Conservation (phyloP, 2,329 filamentous ascomycete species). For the Aspergillus eucalypticola region DNA sequence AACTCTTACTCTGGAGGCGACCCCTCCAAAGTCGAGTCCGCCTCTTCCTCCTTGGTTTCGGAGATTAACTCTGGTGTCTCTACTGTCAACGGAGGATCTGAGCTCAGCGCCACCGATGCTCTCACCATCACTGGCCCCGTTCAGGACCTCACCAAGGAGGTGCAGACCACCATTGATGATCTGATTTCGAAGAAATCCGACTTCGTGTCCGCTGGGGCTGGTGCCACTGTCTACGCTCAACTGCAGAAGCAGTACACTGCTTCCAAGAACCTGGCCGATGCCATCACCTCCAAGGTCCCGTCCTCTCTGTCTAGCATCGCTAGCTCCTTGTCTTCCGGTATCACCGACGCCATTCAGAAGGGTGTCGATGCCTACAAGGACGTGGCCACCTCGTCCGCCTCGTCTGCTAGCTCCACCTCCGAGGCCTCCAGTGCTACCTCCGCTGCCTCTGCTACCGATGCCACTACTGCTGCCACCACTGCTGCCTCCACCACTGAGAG, state of each 20-base stretch:
- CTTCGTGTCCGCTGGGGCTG: slow-evolving; percentile 28
- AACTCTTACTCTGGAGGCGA: slow-evolving; percentile 28
- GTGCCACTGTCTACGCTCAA: slow-evolving; percentile 21
- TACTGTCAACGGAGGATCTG: slow-evolving; percentile 22
- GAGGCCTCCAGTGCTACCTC: slow-evolving; percentile 5
- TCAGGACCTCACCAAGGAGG: slow-evolving; percentile 27
- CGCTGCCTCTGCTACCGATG: slow-evolving; percentile 1
- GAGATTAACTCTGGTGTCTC: slow-evolving; percentile 30
- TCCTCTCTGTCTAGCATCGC: slow-evolving; percentile 25
- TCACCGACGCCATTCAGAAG: slow-evolving; percentile 34
- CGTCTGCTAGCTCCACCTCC: neutral
- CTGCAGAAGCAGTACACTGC: slow-evolving; percentile 31
- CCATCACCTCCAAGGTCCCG: slow-evolving; percentile 36
- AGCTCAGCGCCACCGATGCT: slow-evolving; percentile 30
- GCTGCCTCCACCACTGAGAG: slow-evolving; percentile 4
- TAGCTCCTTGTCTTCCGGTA: slow-evolving; percentile 28
- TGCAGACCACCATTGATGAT: slow-evolving; percentile 26
- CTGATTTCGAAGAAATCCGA: slow-evolving; percentile 30
- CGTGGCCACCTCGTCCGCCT: slow-evolving; percentile 9
- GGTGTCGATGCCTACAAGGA: slow-evolving; percentile 31
- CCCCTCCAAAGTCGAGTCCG: slow-evolving; percentile 20
- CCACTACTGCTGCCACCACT: slow-evolving; percentile 5
- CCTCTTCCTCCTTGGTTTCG: slow-evolving; percentile 25
- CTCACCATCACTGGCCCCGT: slow-evolving; percentile 29
- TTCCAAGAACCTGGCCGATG: slow-evolving; percentile 26